Evolutionary conservation across 495 filamentous ascomycete genomes (phyloP), one percentile per base, ranked within the genome.

Genomic region (Xylaria venustula): DNA sequence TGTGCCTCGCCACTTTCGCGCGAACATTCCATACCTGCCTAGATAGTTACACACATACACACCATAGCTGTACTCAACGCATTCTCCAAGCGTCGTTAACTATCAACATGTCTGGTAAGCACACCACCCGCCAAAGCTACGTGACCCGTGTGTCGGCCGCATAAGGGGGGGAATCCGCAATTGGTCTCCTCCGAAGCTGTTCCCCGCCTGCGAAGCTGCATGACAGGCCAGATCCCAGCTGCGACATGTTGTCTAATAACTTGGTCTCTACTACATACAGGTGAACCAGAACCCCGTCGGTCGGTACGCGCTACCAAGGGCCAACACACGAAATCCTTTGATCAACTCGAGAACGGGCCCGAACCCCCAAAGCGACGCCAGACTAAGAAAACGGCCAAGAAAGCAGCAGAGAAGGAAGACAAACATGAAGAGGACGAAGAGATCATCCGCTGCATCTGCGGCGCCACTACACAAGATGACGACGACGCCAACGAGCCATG

Each of bases 261-360:
- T 32, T 52, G 36, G 25, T n/a, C 7, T 60, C 40, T 52, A n/a
- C n/a, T n/a, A n/a, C n/a, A n/a, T n/a, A 19, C 17, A 60, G 57
- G 57, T 36, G 79, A 81, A 63, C 89, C 90, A 54, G 93, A 96
- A 82, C 89, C 92, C 58, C 88, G 94, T 75, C 89, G 95, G 70
- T 97, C 94, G 15, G 92, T 92, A 50, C 88, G 94, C 64, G 90
- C 93, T 64, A 98, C 93, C 46, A 97, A 97, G 71, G 94, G 94
- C 69, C 91, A 96, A 66, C 92, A 98, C 77, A 86, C 84, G 40
- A 96, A 95, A 72, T 89, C 88, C 62, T 83, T 88, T 60, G 87
- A 93, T 66, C 79, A 88, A 54, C 76, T 88, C 64, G 87, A 92
- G 66, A 79, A 81, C 61, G 70, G 78, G 40, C 81, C 84, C 70